Evolutionary conservation across 768 basidiomycete genomes (phyloP).

Genomic region (Russula virescens): DNA sequence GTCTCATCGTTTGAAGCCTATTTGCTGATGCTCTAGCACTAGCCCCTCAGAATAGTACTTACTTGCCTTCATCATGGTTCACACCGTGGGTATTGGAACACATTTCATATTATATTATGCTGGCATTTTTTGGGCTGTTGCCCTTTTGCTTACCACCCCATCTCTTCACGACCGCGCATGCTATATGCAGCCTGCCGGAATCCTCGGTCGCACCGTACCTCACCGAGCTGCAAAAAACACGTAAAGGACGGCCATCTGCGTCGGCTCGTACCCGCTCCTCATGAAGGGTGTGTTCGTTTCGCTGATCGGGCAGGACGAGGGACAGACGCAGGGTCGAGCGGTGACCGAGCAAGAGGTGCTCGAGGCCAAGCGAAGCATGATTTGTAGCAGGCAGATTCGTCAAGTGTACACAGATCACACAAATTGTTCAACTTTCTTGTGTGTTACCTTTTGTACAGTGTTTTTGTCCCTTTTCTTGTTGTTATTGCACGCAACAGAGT

Average conservation of each 20-base stretch:
- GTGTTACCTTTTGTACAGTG: no score
- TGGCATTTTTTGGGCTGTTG: no score
- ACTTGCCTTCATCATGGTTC: no score
- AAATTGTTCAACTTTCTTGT: no score
- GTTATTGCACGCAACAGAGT: no score
- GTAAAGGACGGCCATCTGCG: slow-evolving; percentile 70
- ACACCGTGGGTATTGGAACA: slow-evolving; percentile 60
- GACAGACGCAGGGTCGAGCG: slow-evolving; percentile 49
- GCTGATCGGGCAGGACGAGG: slow-evolving; percentile 45
- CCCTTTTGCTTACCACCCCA: no score
- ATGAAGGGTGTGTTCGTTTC: slow-evolving; percentile 58
- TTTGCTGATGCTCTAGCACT: no score
- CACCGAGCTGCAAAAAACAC: slow-evolving; percentile 65
- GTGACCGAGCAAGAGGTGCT: slow-evolving; percentile 63
- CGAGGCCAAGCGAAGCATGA: slow-evolving; percentile 37
- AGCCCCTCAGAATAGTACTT: no score
- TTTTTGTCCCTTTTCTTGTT: no score
- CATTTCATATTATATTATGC: no score
- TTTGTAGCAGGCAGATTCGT: not conserved
- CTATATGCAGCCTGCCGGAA: slow-evolving; percentile 53
- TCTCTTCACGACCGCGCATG: not conserved
- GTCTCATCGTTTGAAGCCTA: no score
- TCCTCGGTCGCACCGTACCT: slow-evolving; percentile 83
- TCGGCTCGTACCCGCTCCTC: slow-evolving; percentile 71
- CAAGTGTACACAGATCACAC: no score